A percentile compares a stretch with the other conserved stretches of the same genome.
Conservation (phyloP, 257 asterid species). For the Galeopsis tetrahit region DNA sequence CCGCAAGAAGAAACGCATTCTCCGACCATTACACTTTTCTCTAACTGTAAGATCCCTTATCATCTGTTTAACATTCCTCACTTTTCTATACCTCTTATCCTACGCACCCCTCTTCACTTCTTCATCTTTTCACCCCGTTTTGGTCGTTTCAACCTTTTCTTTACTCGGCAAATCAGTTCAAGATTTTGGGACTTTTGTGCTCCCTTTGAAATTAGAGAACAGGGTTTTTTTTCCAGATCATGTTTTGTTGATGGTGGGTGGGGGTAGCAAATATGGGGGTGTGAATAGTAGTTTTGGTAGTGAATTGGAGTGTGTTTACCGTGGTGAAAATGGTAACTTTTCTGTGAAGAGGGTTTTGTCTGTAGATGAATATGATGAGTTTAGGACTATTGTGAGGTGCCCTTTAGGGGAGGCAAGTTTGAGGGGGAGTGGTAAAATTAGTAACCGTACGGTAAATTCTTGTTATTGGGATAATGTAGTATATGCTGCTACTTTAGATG, state of each 20-base stretch:
- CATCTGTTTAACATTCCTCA: constrained; percentile 56
- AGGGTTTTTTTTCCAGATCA: constrained; percentile 86
- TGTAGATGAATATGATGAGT: constrained; percentile 70
- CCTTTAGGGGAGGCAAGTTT: constrained; percentile 65
- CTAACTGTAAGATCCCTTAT: constrained; percentile 68
- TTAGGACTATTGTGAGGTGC: constrained; percentile 69
- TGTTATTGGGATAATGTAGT: constrained; percentile 79
- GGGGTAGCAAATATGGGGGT: constrained; percentile 36
- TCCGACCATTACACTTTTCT: constrained; percentile 38
- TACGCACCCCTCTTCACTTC: constrained; percentile 47
- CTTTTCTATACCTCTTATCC: constrained; percentile 55
- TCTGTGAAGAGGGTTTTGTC: constrained; percentile 53
- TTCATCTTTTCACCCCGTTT: constrained; percentile 69
- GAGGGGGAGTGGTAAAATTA: constrained; percentile 39
- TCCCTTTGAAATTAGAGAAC: constrained; percentile 57
- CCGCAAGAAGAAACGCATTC: constrained; percentile 76
- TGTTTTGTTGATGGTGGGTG: constrained; percentile 57
- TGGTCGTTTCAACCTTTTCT: constrained; percentile 69
- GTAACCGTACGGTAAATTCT: constrained; percentile 39
- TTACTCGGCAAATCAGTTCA: constrained; percentile 47
- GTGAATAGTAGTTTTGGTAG: constrained; percentile 26
- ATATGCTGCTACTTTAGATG: constrained; percentile 78
- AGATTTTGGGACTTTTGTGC: constrained; percentile 42
- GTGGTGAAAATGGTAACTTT: constrained; percentile 30
- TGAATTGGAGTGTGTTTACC: constrained; percentile 67